Base-by-base conservation (phyloP, 371 early-diverging fungal genomes). In the Fennellomyces sp. region DNA sequence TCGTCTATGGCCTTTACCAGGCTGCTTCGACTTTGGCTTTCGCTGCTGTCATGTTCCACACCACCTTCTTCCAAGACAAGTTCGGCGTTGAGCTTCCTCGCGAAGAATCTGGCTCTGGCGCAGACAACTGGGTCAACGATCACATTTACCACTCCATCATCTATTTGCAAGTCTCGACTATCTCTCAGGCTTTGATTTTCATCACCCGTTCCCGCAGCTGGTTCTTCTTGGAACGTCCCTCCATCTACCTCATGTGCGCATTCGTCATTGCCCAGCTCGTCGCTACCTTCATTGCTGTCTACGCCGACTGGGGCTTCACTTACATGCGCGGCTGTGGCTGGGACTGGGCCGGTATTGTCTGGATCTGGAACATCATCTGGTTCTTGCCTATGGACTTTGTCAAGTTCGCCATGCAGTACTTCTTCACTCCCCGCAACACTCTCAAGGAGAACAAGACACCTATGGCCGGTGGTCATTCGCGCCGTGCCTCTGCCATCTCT, bases 311-410 rank as follows among this genome's bases (percentile, higher is more conserved):
- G 85, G 69, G 72, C 35, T 84, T 84, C 73, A 82, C 85, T 50
- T 53, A 69, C 39, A 82, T 84, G 31, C 49, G 66, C 30, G 81
- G 81, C 54, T 81, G 81, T 70, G 85, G 82, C 38, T 84, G 85
- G 85, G 58, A 70, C 28, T 81, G 75, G 78, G 84, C 75, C 49
- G 83, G 83, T 64, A 84, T 83, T 60, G 87, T 83, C 65, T 89
- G 89, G 89, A 78, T 89, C 74, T 89, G 88, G 88, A 88, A 89
- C 82, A 82, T 89, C 55, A 65, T 89, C 64, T 89, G 89, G 89
- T 89, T 86, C 71, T 58, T 87, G 50, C 89, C 89, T 35, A 68
- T 89, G 61, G 89, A 89, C 72, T 81, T 87, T 56, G 72, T 87
- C 86, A 89, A 89, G 81, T 89, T 89, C 66, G 85, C 66, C 60